Percentiles rank a stretch among this genome's conserved stretches.
These are phyloP conservation scores for Pilobolus umbonatus DNA, from an alignment of 192 early-diverging fungal species.

Conservation along the genomic window DNA sequence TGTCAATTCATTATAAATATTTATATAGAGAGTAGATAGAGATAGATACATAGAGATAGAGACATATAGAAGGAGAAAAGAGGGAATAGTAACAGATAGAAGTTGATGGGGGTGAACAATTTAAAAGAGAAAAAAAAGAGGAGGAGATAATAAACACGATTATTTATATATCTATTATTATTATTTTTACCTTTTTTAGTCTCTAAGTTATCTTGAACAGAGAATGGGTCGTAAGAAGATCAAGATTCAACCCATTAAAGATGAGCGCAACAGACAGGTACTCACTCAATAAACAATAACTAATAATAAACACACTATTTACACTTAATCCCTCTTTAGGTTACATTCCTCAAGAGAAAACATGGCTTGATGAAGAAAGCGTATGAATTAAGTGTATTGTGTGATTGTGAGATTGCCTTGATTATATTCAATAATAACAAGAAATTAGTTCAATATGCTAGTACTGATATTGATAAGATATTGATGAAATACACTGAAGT, in stretches of 20 bases:
- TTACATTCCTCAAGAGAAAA: slow-evolving; percentile 94
- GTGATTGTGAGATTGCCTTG: slow-evolving; percentile 92
- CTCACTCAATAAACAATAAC: background rate
- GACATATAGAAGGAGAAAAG: too few species aligned
- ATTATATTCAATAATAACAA: slow-evolving; percentile 92
- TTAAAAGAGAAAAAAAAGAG: background rate
- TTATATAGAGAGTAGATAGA: too few species aligned
- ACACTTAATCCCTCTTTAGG: slow-evolving; percentile 41
- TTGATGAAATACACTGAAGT: slow-evolving; percentile 90
- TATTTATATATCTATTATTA: too few species aligned
- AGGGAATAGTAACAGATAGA: too few species aligned
- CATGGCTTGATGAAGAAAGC: slow-evolving; percentile 97
- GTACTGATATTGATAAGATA: slow-evolving; percentile 92
- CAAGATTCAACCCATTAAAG: slow-evolving; percentile 86
- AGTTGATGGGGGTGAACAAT: too few species aligned
- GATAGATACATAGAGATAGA: too few species aligned
- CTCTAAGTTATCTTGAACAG: too few species aligned
- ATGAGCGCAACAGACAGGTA: slow-evolving; percentile 93
- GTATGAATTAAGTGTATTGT: slow-evolving; percentile 90
- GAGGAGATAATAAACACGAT: background rate
- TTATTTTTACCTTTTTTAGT: too few species aligned
- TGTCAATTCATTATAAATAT: too few species aligned
- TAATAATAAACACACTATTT: background rate
- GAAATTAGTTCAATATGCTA: slow-evolving; percentile 92
- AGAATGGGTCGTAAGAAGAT: slow-evolving; percentile 94